These are phyloP conservation scores for Cochlearia excelsa DNA, from an alignment of 345 rosid genomes.

Conservation along the genomic window DNA sequence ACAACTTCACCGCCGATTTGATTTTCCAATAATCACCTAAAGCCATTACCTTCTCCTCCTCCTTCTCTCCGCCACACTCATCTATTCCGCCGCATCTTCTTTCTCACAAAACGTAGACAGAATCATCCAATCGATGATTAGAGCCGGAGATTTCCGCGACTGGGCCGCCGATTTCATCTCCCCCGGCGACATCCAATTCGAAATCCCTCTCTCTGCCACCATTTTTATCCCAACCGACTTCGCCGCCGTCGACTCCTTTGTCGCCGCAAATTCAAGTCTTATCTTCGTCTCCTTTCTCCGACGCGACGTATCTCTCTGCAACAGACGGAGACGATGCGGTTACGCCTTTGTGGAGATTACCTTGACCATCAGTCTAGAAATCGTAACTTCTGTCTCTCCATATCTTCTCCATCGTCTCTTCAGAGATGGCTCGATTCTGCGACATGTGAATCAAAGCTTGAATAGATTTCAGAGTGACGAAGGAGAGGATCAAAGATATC, in stretches of 20 bases:
- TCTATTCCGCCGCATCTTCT: slow-evolving; percentile 13
- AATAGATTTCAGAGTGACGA: too few species aligned
- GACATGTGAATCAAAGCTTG: too few species aligned
- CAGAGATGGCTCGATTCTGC: neutral
- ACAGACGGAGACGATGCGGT: slow-evolving; percentile 2
- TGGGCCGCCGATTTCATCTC: slow-evolving; percentile 64
- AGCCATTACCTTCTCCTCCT: slow-evolving; percentile 19
- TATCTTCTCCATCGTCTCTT: slow-evolving; percentile 30
- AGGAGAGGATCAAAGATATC: too few species aligned
- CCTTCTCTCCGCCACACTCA: slow-evolving; percentile 13
- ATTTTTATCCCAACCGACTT: slow-evolving; percentile 55
- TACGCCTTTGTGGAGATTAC: slow-evolving; percentile 21
- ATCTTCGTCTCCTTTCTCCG: slow-evolving; percentile 53
- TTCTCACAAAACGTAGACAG: slow-evolving; percentile 38
- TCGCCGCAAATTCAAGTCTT: slow-evolving; percentile 7
- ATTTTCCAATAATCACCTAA: slow-evolving; percentile 26
- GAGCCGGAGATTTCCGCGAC: slow-evolving; percentile 62
- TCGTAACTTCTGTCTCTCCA: slow-evolving; percentile 72
- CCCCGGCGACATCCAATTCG: slow-evolving; percentile 35
- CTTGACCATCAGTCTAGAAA: slow-evolving; percentile 44
- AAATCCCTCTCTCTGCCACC: slow-evolving; percentile 56
- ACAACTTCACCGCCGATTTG: slow-evolving; percentile 22
- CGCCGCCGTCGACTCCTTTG: slow-evolving; percentile 29
- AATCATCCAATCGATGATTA: slow-evolving; percentile 74
- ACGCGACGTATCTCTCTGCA: slow-evolving; percentile 29